Conservation (phyloP, 2,329 filamentous ascomycete species). For the Diaporthe nobilis region DNA sequence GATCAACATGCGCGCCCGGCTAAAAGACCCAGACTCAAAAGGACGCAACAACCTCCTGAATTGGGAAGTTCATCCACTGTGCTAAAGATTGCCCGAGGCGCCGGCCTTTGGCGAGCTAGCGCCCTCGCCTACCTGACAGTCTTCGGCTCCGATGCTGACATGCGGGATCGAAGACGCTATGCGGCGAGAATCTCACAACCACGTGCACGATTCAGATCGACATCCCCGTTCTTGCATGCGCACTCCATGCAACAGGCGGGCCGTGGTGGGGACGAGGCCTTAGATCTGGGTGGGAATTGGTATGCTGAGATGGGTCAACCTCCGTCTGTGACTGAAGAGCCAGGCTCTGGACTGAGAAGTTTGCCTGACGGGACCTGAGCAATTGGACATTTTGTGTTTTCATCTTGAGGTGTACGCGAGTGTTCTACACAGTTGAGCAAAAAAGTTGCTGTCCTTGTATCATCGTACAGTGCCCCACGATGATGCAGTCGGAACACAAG, state of each 20-base stretch:
- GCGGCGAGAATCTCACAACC: conserved; percentile 25
- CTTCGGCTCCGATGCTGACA: conserved; percentile 29
- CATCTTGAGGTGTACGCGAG: neutral
- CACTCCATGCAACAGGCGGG: conserved; percentile 29
- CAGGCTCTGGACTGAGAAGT: neutral
- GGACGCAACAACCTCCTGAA: neutral
- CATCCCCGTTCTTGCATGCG: conserved; percentile 27
- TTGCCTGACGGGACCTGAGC: neutral
- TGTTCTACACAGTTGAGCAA: neutral
- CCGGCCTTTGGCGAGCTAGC: conserved; percentile 16
- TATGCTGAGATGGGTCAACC: neutral
- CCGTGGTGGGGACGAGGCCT: conserved; percentile 25
- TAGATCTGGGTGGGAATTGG: neutral
- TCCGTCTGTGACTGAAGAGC: neutral
- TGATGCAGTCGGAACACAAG: conserved; percentile 1
- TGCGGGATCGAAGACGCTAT: conserved; percentile 19
- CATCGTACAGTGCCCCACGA: conserved; percentile 11
- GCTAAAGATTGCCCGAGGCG: conserved; percentile 8
- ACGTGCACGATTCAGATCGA: conserved; percentile 33
- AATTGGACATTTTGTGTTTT: neutral
- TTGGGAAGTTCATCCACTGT: conserved; percentile 13
- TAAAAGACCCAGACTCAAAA: conserved; percentile 9
- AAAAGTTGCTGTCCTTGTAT: neutral
- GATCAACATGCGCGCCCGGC: conserved; percentile 18
- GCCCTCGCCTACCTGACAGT: conserved; percentile 5